Conservation (phyloP, 805 yeast genomes). For the Candida sithepensis region DNA sequence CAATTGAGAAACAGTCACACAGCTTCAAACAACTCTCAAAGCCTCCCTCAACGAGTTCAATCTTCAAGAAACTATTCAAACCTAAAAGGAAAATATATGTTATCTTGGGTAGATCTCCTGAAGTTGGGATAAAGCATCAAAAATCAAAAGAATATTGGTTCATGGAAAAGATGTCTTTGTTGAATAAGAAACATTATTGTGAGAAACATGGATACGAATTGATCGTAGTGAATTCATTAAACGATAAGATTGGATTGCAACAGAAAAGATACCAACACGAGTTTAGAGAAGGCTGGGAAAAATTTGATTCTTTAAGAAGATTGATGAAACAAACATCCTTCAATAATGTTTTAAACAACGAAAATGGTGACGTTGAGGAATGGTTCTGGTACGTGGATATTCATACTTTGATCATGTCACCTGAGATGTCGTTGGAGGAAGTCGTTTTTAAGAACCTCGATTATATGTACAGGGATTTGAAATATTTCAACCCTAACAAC, state of each 20-base stretch:
- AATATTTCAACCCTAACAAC: conserved; percentile 35
- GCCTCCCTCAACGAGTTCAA: conserved; percentile 2
- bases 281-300: conserved; percentile 45
- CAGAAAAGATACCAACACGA: conserved; percentile 48
- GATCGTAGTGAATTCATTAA: conserved; percentile 30
- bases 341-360: conserved; percentile 14
- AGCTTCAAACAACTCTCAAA: not conserved
- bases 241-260: conserved; percentile 37
- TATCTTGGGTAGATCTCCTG: conserved; percentile 37
- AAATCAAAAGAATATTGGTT: conserved; percentile 41
- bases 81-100: conserved; percentile 33
- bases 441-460: conserved; percentile 31
- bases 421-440: conserved; percentile 33
- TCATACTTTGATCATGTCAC: conserved; percentile 40
- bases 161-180: conserved; percentile 44
- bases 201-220: conserved; percentile 45
- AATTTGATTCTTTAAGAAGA: conserved; percentile 34
- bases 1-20: not conserved
- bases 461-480: conserved; percentile 29
- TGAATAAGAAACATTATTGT: conserved; percentile 47
- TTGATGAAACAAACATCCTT: conserved; percentile 31
- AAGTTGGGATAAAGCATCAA: conserved; percentile 38
- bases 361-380: conserved; percentile 23
- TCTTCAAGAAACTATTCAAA: conserved; percentile 6
- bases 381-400: conserved; percentile 43